phyloP scores from a whole-genome alignment of 2,329 filamentous ascomycete genomes.

The Cladobotryum mycophilum region DNA sequence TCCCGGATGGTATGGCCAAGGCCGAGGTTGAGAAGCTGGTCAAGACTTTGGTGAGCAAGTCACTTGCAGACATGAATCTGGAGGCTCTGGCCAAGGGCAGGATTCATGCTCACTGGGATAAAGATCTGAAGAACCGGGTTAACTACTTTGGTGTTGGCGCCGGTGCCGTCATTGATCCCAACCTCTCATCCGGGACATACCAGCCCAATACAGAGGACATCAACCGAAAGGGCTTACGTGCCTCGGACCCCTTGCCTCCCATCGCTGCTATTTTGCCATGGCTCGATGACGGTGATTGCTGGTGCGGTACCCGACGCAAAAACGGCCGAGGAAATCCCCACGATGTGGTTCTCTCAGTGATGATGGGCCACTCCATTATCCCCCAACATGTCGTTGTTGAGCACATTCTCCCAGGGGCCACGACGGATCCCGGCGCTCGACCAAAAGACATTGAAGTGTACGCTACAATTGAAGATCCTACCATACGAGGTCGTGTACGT shows the following conservation, averaged over 20 bases:
- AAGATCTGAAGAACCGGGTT: slow-evolving; percentile 46
- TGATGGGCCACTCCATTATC: slow-evolving; percentile 51
- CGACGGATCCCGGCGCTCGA: slow-evolving; percentile 54
- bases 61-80: slow-evolving; percentile 40
- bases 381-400: slow-evolving; percentile 67
- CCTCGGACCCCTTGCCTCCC: slow-evolving; percentile 28
- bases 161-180: slow-evolving; percentile 59
- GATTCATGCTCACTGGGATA: slow-evolving; percentile 39
- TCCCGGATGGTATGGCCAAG: slow-evolving; percentile 29
- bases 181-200: slow-evolving; percentile 55
- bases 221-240: slow-evolving; percentile 16
- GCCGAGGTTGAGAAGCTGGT: slow-evolving; percentile 37
- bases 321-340: slow-evolving; percentile 38
- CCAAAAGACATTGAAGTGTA: slow-evolving; percentile 67
- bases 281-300: slow-evolving; percentile 79
- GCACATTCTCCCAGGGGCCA: slow-evolving; percentile 58
- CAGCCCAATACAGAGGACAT: slow-evolving; percentile 21
- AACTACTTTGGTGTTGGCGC: slow-evolving; percentile 67
- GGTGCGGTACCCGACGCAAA: slow-evolving; percentile 58
- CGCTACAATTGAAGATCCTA: slow-evolving; percentile 48
- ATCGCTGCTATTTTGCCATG: slow-evolving; percentile 58
- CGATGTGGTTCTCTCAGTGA: slow-evolving; percentile 60
- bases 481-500: slow-evolving; percentile 32
- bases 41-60: slow-evolving; percentile 35
- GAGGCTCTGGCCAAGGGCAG: slow-evolving; percentile 40